Evolutionary conservation across 257 asterid species (phyloP).

Genomic region (Ehretia macrophylla): DNA sequence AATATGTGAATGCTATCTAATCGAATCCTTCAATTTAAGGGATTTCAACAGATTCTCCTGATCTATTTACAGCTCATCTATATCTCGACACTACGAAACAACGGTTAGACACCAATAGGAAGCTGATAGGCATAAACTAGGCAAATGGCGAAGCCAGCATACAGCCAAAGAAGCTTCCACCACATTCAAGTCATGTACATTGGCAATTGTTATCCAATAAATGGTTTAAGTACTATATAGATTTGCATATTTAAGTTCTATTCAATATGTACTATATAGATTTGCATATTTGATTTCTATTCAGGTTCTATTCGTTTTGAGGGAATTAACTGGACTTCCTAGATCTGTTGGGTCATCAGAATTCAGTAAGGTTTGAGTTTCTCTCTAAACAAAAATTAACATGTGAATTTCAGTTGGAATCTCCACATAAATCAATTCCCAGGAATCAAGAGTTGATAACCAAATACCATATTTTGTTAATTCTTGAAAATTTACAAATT

Average conservation of each 20-base stretch:
- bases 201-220: slow-evolving; percentile 1
- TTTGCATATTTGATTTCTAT: background rate
- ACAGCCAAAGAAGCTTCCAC: slow-evolving; percentile 93
- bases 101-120: slow-evolving; percentile 57
- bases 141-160: slow-evolving; percentile 73
- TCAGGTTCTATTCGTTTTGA: background rate
- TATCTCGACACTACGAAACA: no score
- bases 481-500: no score
- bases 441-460: no score
- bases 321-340: slow-evolving; percentile 3
- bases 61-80: no score
- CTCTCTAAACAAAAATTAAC: background rate
- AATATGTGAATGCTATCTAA: no score
- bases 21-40: no score
- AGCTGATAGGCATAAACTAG: slow-evolving; percentile 81
- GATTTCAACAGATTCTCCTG: no score
- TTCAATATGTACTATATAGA: no score
- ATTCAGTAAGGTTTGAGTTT: background rate
- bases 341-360: background rate
- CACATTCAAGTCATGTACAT: slow-evolving; percentile 63
- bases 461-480: no score
- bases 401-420: background rate
- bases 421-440: background rate
- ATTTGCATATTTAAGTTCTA: no score
- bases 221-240: background rate